Conservation (phyloP, 257 asterid genomes). For the Linaria vulgaris region DNA sequence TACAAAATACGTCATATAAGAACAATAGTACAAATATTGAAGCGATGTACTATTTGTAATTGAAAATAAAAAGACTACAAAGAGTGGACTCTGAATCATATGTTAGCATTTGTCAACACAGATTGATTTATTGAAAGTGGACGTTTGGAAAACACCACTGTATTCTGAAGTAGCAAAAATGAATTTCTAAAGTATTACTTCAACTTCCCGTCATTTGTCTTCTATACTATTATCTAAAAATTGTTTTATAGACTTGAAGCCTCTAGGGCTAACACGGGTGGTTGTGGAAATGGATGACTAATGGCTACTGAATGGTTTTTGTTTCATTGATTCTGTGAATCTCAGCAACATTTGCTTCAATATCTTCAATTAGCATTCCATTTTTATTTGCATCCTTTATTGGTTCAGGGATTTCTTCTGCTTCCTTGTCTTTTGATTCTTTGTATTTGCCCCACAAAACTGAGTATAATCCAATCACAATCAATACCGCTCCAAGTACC, state of each 20-base stretch:
- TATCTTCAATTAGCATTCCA: constrained; percentile 35
- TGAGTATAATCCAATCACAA: constrained; percentile 58
- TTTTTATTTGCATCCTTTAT: constrained; percentile 34
- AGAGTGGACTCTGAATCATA: constrained; percentile 48
- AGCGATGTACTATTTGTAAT: no score
- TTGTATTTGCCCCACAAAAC: constrained; percentile 74
- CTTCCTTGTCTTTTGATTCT: constrained; percentile 48
- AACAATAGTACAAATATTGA: no score
- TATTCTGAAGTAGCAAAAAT: constrained; percentile 15
- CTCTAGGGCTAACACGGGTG: constrained; percentile 63
- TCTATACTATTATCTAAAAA: not conserved
- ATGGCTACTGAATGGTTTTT: constrained; percentile 38
- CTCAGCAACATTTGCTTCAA: constrained; percentile 49
- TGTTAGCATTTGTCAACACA: constrained; percentile 24
- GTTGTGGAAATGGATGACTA: constrained; percentile 44
- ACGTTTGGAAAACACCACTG: constrained; percentile 30
- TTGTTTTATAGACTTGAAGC: constrained; percentile 45
- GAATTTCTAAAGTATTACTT: constrained; percentile 27
- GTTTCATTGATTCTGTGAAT: constrained; percentile 26
- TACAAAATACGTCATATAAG: no score
- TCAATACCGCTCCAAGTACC: constrained; percentile 58
- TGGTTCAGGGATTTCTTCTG: constrained; percentile 47
- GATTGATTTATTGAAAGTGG: constrained; percentile 26
- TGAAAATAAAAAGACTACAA: not conserved
- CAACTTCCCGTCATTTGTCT: constrained; percentile 1